Evolutionary conservation across 345 rosid genomes (phyloP), one percentile per base, ranked within the genome.

Genomic region (Euphorbia pulcherrima): DNA sequence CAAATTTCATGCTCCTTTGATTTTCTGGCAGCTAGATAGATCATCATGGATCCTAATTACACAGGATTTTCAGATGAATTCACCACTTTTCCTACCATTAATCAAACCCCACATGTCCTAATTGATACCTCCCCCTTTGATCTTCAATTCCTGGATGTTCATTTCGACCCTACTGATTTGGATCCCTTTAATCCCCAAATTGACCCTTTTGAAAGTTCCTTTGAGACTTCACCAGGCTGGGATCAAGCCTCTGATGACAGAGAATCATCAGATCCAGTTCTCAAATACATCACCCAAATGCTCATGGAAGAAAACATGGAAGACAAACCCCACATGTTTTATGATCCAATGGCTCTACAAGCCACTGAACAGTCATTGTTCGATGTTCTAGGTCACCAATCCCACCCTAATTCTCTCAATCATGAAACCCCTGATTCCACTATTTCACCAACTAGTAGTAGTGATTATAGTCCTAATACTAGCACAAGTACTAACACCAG

Each of bases 271-370:
- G 72, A 60, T 52, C 78, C 72, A 40, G 64, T 60, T 72, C 69
- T 73, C 29, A 51, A 66, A 73, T 79, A 65, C 59, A 77, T 67
- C 56, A 73, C 68, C 47, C 69, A 67, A 26, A 73, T 80, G 74
- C 80, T 73, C 30, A 26, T 67, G 76, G 80, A 76, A 50, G 80
- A 72, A 65, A 63, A 76, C 48, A 76, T 76, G 70, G 67, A 76
- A n/a, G 57, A 62, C 29, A 58, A 71, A 56, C 73, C 73, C 23
- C 72, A 39, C 37, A 58, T 72, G 75, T 76, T 60, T 50, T 63
- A 26, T 58, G 80, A 76, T 55, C 76, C 69, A 21, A 14, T 76
- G 20, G 67, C 76, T 46, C 55, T 76, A 4, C 47, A 54, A 20
- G 73, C 69, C 54, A 67, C 73, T 4, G 80, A 72, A 69, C 68